Base-by-base conservation (phyloP, 2,329 filamentous ascomycete species). In the Chrysosporium keratinophilum region DNA sequence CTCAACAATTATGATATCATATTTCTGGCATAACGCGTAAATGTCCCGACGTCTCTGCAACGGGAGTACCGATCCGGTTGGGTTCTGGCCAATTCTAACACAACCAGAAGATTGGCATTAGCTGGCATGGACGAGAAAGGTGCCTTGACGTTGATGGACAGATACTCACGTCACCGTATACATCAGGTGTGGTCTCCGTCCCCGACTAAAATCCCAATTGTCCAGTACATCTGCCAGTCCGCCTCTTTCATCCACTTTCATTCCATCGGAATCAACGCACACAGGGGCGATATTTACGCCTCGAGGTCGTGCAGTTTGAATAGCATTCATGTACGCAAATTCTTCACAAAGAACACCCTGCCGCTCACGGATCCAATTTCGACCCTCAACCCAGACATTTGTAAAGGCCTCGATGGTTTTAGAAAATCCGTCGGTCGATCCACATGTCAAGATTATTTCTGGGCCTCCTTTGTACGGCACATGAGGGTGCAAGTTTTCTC, bases 1-100 rank as follows among this genome's bases (percentile, higher is more conserved):
- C 69, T 97, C 91, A 57, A 94, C 73, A 59, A 96, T 95, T 63
- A 96, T 80, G 58, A 96, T 79, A 68, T 96, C 89, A 71, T 88
- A 95, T 65, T 84, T 80, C 66, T 82, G 82, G 70, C 87, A 93
- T 12, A 96, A 67, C 15, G 78, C 80, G 65, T 96, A 96, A 28
- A 96, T 78, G 50, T 89, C 82, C 62, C 80, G 85, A 53, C 87
- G 80, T 40, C 91, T 82, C 62, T 84, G 72, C 9, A 93, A 67
- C 2, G 85, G 83, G 1, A 94, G 75, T 2, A 87, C 82, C 33
- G 85, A 83, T 31, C 86, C 84, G 0, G 88, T 94, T 1, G 89
- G 90, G 66, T 95, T 95, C 64, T 95, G 89, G 28, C 89, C 90
- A 71, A 88, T 85, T n/a, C 83, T 85, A 56, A 34, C 9, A 34